Base-by-base conservation (phyloP, 306 rosid species). In the Vicia sativa region DNA sequence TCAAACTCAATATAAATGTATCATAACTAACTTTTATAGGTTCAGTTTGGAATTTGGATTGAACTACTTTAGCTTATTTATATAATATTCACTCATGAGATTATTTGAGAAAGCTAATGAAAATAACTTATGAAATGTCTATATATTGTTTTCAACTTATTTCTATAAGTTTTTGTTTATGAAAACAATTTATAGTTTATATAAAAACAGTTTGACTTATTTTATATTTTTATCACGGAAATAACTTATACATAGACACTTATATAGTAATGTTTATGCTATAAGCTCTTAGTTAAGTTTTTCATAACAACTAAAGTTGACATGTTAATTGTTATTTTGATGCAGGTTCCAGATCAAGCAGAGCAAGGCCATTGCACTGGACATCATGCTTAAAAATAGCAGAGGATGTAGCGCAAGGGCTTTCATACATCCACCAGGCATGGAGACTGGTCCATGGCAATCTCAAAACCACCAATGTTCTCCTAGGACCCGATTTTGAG, bases 331-430 rank as follows among this genome's bases (percentile, higher is more conserved):
- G 15, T 11, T 55, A 19, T 45, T 19, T 26, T 64, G 73, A 31
- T 66, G 70, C 77, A 91, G 97, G 96, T 59, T 77, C 97, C 28
- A 89, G 81, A 68, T 91, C 96, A 48, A 79, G 84, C 10, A 83
- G 87, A 78, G 88, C 97, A 60, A 89, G 81, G 81, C 97, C 97
- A 44, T 82, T 91, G 37, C 97, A 91, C 45, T 91, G 97, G 97
- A 91, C 96, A 45, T 91, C 97, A 13, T 91, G 97, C 81, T 79
- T 91, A 74, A 91, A 89, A 75, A 89, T 91, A 77, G 97, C 97
- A 14, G 97, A 91, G 75, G 97, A 91, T 29, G 83, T 89, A 65
- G 96, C 97, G 7, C 97, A 91, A 80, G 96, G 96, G 45, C 79
- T 91, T 38, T 84, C 96, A 74, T 91, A 87, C 87, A 91, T 91